phyloP scores from a whole-genome alignment of 768 basidiomycete species.

The Leucocoprinus birnbaumii region DNA sequence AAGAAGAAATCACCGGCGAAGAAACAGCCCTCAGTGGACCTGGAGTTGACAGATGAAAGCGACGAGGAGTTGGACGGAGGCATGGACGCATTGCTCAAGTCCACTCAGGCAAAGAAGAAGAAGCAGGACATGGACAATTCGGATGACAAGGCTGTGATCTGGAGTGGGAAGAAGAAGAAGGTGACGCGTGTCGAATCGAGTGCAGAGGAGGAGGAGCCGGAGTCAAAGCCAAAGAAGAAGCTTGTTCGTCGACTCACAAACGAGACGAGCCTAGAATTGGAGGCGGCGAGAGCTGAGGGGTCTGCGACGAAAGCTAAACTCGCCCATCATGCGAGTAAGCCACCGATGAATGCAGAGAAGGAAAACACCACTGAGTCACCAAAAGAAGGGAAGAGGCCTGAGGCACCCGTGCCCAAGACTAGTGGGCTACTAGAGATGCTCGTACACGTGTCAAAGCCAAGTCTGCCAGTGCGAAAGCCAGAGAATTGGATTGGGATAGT shows the following conservation, averaged over 20 bases:
- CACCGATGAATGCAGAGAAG: neutral
- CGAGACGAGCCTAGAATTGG: neutral
- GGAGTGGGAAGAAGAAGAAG: neutral
- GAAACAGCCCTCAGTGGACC: conserved; percentile 1
- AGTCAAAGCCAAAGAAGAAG: neutral
- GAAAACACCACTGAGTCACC: neutral
- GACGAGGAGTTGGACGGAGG: conserved; percentile 2
- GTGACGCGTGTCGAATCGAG: too few species aligned
- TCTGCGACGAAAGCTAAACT: neutral
- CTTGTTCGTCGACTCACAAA: neutral
- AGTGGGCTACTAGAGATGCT: conserved; percentile 19
- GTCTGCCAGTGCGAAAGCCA: conserved; percentile 10
- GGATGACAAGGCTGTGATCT: neutral
- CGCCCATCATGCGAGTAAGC: neutral
- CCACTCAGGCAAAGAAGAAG: neutral
- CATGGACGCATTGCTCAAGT: too few species aligned
- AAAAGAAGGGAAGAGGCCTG: conserved; percentile 10
- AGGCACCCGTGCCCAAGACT: conserved; percentile 1
- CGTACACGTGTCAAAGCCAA: conserved; percentile 23
- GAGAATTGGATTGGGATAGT: conserved; percentile 3
- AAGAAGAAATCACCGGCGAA: neutral
- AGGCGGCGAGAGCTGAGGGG: neutral
- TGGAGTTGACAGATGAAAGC: conserved; percentile 11
- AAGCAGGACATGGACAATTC: neutral
- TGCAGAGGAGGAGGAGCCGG: neutral